These are phyloP conservation scores for Coprinellus micaceus DNA, from an alignment of 768 basidiomycete species.

Conservation along the genomic window DNA sequence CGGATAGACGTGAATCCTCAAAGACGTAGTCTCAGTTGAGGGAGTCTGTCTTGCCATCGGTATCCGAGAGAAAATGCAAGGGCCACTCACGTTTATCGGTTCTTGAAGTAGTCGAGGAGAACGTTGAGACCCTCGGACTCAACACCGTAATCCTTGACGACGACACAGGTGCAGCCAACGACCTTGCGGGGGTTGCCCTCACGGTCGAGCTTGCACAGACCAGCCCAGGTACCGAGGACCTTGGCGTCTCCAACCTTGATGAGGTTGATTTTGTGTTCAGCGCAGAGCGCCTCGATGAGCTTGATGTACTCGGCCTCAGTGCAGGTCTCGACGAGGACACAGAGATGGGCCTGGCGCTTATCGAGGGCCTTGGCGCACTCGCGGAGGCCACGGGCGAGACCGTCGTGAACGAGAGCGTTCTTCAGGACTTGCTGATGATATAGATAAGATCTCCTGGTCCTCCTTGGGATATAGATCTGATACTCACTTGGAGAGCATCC, in stretches of 20 bases:
- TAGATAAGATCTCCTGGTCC: slow-evolving; percentile 11
- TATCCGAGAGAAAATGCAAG: slow-evolving; percentile 14
- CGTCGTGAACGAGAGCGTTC: slow-evolving; percentile 96
- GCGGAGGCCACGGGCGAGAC: slow-evolving; percentile 95
- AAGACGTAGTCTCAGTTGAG: slow-evolving; percentile 72
- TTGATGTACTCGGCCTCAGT: slow-evolving; percentile 99
- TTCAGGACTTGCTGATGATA: slow-evolving; percentile 88
- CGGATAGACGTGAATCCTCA: slow-evolving; percentile 82
- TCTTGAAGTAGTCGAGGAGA: slow-evolving; percentile 95
- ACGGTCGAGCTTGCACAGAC: slow-evolving; percentile 98
- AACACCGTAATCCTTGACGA: slow-evolving; percentile 95
- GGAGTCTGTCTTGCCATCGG: slow-evolving; percentile 90
- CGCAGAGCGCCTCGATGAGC: slow-evolving; percentile 98
- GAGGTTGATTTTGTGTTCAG: slow-evolving; percentile 98
- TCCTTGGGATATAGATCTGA: neutral
- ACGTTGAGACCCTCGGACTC: slow-evolving; percentile 95
- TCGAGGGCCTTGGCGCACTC: slow-evolving; percentile 98
- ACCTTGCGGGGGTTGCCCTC: slow-evolving; percentile 98
- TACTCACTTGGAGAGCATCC: slow-evolving; percentile 79
- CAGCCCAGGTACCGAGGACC: slow-evolving; percentile 96
- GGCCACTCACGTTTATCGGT: slow-evolving; percentile 56
- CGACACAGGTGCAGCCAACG: slow-evolving; percentile 89
- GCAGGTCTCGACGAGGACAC: slow-evolving; percentile 98
- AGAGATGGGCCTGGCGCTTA: slow-evolving; percentile 97
- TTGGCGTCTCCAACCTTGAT: slow-evolving; percentile 99